These are phyloP conservation scores for Acer campestre DNA, from an alignment of 345 rosid species.

Conservation along the genomic window DNA sequence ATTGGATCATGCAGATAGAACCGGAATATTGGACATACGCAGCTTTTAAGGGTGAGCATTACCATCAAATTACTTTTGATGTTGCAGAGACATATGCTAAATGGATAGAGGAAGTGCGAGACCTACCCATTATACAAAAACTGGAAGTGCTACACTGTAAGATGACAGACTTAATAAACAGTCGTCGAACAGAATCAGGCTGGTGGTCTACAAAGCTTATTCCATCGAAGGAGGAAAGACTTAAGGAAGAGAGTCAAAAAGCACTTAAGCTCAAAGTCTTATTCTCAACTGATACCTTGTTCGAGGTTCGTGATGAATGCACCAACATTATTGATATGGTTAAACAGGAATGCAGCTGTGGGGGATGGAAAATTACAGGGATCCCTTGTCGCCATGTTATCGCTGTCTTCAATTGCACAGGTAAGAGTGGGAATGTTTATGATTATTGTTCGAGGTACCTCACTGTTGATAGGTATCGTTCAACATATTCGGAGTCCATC, in stretches of 20 bases:
- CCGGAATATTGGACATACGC: constrained; percentile 72
- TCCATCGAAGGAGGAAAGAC: constrained; percentile 69
- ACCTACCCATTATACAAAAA: constrained; percentile 68
- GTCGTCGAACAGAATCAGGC: constrained; percentile 44
- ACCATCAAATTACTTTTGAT: constrained; percentile 59
- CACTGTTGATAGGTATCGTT: constrained; percentile 54
- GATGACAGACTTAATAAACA: constrained; percentile 58
- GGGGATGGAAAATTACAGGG: constrained; percentile 66
- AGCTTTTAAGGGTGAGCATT: constrained; percentile 72
- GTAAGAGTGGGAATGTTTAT: constrained; percentile 41
- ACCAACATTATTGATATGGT: constrained; percentile 70
- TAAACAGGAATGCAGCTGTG: constrained; percentile 71
- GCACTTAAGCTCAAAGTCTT: constrained; percentile 58
- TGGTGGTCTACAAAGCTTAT: constrained; percentile 63
- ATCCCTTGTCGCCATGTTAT: constrained; percentile 85
- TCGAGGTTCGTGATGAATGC: constrained; percentile 80
- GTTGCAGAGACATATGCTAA: constrained; percentile 56
- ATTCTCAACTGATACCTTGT: constrained; percentile 77
- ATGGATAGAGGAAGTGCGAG: constrained; percentile 79
- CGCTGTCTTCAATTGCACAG: constrained; percentile 65
- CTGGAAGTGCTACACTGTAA: constrained; percentile 49
- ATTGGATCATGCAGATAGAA: constrained; percentile 77
- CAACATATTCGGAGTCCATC: constrained; percentile 55
- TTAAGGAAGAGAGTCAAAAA: constrained; percentile 57
- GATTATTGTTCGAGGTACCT: constrained; percentile 71